Conservation (phyloP, 2,329 filamentous ascomycete genomes). For the Pyricularia pennisetigena region DNA sequence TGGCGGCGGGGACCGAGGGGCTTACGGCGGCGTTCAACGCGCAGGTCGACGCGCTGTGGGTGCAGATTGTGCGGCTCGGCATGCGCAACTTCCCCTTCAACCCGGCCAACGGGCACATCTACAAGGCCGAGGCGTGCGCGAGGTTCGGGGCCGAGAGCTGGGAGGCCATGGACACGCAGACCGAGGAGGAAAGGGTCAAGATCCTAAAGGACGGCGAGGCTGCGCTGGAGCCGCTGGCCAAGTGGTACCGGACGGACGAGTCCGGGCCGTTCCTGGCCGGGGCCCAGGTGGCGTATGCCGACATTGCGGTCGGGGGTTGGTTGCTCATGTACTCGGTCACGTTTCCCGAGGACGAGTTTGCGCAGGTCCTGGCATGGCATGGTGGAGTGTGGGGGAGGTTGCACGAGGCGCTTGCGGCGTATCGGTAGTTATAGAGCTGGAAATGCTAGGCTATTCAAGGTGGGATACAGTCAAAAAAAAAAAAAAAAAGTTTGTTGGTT, state of each 20-base stretch:
- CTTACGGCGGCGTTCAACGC: slow-evolving; percentile 40
- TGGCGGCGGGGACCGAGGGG: slow-evolving; percentile 30
- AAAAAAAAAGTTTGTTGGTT: too few species aligned
- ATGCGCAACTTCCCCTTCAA: slow-evolving; percentile 37
- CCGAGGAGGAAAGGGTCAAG: slow-evolving; percentile 4
- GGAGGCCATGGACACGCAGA: slow-evolving; percentile 28
- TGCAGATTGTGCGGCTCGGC: slow-evolving; percentile 29
- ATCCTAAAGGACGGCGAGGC: slow-evolving; percentile 1
- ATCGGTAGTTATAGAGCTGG: not conserved
- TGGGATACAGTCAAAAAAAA: not conserved
- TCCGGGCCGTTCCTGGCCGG: slow-evolving; percentile 41
- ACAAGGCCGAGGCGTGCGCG: slow-evolving; percentile 35
- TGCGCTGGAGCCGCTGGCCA: not conserved
- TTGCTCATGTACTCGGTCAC: slow-evolving; percentile 31
- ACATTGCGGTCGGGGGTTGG: slow-evolving; percentile 49
- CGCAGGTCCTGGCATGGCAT: slow-evolving; percentile 36
- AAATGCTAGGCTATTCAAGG: not conserved
- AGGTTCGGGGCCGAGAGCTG: slow-evolving; percentile 33
- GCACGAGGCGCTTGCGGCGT: slow-evolving; percentile 32
- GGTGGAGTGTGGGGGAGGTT: slow-evolving; percentile 38
- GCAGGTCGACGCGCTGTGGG: slow-evolving; percentile 44
- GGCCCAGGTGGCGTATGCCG: slow-evolving; percentile 35
- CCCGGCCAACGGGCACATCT: slow-evolving; percentile 30
- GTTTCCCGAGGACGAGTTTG: slow-evolving; percentile 35
- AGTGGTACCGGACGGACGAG: slow-evolving; percentile 13